Base-by-base conservation (phyloP, 352 stramenopile species). In the Elongisporangium senticosum region DNA sequence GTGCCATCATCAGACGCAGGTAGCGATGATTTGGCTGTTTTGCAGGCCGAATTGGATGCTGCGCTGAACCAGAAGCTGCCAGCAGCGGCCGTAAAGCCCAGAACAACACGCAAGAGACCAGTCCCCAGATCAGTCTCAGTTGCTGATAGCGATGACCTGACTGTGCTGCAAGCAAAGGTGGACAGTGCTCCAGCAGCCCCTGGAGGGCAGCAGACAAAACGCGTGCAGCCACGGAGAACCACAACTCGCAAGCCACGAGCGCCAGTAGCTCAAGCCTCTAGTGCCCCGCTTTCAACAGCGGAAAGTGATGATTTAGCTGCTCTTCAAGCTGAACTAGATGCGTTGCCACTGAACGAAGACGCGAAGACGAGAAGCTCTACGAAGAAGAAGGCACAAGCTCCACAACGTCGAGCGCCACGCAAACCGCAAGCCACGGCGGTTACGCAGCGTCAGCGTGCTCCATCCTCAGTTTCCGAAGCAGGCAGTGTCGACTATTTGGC, bases 241-340 rank as follows among this genome's bases (percentile, higher is more conserved):
- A 19, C 4, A 20, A 21, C 24, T 43, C 22, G 56, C n/a, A 39
- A 63, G 10, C 22, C 21, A 21, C 24, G 4, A 13, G 53, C 14
- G n/a, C 19, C 51, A 49, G 23, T 50, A 59, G 14, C n/a, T 53
- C 54, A 15, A 43, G 33, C 4, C 11, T 4, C 33, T 17, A 67
- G 56, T 51, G 56, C 55, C 33, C 51, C 53, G 14, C 67, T 53
- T 63, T 72, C 60, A 19, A 52, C 40, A 7, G 58, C 56, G 21
- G 65, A 74, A 48, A 75, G 61, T 52, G 63, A 76, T 58, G 68
- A 62, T 39, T 53, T 76, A 40, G 56, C 53, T 17, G 61, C 56
- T 17, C 53, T 74, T 48, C 68, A 79, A 67, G 62, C 62, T 63
- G 71, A 76, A 51, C 40, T 79, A 21, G 62, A 73, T 15, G 50